Percentiles rank a stretch among this genome's conserved stretches.
Evolutionary conservation across 805 yeast species (phyloP).

Genomic region (Wickerhamiella alocasiicola): DNA sequence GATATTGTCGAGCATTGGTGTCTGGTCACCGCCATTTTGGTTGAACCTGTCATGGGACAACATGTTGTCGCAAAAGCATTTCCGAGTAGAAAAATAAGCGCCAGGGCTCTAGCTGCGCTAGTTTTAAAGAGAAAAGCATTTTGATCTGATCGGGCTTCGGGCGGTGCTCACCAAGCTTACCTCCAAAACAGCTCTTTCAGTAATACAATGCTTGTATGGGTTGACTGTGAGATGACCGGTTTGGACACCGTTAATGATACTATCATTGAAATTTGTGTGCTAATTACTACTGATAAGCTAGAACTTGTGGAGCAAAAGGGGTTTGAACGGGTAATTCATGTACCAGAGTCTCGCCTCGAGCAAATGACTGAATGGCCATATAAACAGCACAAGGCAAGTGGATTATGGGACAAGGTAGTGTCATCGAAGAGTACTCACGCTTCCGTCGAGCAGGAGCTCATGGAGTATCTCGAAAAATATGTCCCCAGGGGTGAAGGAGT

Average conservation of each 20-base stretch:
- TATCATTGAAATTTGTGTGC: constrained; percentile 84
- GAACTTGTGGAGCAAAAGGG: constrained; percentile 54
- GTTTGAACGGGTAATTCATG: constrained; percentile 71
- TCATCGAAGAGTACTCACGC: constrained; percentile 40
- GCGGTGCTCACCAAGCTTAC: constrained; percentile 8
- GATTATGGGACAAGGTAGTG: constrained; percentile 62
- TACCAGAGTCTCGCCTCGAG: constrained; percentile 47
- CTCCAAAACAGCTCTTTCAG: constrained; percentile 17
- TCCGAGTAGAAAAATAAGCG: too few relatives aligned
- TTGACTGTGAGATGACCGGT: constrained; percentile 99
- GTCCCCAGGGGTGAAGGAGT: constrained; percentile 46
- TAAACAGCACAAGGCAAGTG: constrained; percentile 61
- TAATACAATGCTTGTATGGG: constrained; percentile 53
- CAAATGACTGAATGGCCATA: constrained; percentile 83
- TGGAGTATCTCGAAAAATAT: constrained; percentile 45
- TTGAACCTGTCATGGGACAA: too few relatives aligned
- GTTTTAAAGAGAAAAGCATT: too few relatives aligned
- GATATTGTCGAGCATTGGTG: too few relatives aligned
- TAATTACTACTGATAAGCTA: constrained; percentile 74
- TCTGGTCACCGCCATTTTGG: too few relatives aligned
- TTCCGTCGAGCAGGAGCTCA: constrained; percentile 54
- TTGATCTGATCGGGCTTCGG: too few relatives aligned
- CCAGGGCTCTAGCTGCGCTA: too few relatives aligned
- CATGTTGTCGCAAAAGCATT: too few relatives aligned
- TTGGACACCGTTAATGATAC: constrained; percentile 65